Conservation (phyloP, 2,329 filamentous ascomycete species). For the Talaromyces verruculosus region DNA sequence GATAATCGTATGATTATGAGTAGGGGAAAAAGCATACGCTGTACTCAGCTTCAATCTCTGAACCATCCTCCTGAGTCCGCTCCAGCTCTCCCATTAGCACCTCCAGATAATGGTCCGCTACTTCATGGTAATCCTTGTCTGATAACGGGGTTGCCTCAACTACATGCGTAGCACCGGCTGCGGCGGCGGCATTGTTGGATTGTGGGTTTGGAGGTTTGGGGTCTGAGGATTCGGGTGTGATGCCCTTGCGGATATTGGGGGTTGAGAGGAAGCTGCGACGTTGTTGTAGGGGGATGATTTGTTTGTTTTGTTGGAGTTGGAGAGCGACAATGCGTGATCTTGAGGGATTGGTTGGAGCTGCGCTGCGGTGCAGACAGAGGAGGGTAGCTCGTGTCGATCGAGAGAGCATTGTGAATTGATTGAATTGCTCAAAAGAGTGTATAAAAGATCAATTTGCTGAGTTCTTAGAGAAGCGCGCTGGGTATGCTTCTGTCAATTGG, state of each 20-base stretch:
- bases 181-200: conserved; percentile 37
- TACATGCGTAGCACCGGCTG: conserved; percentile 37
- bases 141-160: conserved; percentile 64
- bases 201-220: conserved; percentile 48
- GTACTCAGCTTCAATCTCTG: conserved; percentile 82
- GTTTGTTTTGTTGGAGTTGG: conserved; percentile 19
- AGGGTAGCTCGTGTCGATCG: conserved; percentile 46
- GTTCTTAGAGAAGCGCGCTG: background rate
- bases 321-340: conserved; percentile 9
- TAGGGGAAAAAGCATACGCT: conserved; percentile 59
- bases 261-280: conserved; percentile 39
- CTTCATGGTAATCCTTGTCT: conserved; percentile 70
- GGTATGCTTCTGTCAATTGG: background rate
- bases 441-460: background rate
- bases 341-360: conserved; percentile 10
- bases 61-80: conserved; percentile 68
- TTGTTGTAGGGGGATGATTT: background rate
- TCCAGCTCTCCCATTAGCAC: conserved; percentile 63
- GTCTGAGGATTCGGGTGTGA: conserved; percentile 61
- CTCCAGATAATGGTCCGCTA: conserved; percentile 74
- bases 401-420: conserved; percentile 35
- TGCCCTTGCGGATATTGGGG: conserved; percentile 46
- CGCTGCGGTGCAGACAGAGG: conserved; percentile 24
- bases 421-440: background rate
- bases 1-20: background rate